Evolutionary conservation across 305 asterid species (phyloP).

Genomic region (Rubia tinctorum): DNA sequence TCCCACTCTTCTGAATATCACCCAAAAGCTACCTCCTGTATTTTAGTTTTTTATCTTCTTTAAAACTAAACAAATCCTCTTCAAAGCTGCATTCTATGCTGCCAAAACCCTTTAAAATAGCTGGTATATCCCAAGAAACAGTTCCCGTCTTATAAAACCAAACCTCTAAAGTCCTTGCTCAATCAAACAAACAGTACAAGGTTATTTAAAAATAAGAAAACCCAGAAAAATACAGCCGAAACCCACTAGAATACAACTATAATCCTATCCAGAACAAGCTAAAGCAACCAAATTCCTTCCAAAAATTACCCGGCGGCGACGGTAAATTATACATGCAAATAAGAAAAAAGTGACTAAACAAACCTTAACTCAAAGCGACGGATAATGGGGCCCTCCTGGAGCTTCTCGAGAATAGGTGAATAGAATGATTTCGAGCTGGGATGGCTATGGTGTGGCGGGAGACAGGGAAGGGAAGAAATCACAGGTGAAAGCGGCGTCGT

Average conservation of each 20-base stretch:
- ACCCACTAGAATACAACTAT: background rate
- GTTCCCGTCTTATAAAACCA: too few species aligned
- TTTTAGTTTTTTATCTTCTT: too few species aligned
- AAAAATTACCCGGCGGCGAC: background rate
- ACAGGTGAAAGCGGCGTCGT: background rate
- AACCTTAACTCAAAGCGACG: background rate
- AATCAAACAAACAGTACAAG: background rate
- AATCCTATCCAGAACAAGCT: background rate
- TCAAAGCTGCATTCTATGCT: background rate
- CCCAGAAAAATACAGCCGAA: background rate
- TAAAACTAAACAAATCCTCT: background rate
- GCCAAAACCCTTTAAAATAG: background rate
- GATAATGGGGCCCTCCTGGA: background rate
- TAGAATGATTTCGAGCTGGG: background rate
- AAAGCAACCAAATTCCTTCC: background rate
- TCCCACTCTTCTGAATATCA: background rate
- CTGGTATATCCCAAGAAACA: too few species aligned
- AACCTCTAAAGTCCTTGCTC: too few species aligned
- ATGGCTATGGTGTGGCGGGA: background rate
- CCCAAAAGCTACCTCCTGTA: background rate
- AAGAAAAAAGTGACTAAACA: background rate
- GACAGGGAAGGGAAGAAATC: background rate
- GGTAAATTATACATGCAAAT: background rate
- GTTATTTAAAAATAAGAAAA: background rate
- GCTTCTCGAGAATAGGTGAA: background rate